Base-by-base conservation (phyloP, 306 rosid species). In the Abrus pulchellus region DNA sequence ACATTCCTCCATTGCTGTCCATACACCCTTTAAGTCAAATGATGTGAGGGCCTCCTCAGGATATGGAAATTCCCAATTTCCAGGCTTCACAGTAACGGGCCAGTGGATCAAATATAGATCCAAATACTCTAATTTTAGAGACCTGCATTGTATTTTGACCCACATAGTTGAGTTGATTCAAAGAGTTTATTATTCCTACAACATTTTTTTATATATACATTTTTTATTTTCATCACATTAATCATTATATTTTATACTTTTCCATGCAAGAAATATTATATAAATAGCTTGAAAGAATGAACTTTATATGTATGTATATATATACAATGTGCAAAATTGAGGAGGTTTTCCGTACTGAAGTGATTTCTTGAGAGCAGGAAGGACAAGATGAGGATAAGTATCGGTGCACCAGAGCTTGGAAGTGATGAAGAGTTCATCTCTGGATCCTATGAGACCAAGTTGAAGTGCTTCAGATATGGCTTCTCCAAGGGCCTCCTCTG, bases 1-100 rank as follows among this genome's bases (percentile, higher is more conserved):
- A 47, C 92, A 87, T 49, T 85, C 88, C 80, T 92, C 92, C 92
- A 92, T 92, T 77, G 62, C 80, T 54, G 82, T 85, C 97, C 94
- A 92, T 4, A 90, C 91, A 1, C 82, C 85, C 49, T 83, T 59
- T 27, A 90, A 12, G 71, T 92, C 91, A 28, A 92, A 77, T 9
- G 80, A 52, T 1, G 67, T 20, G 4, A 74, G 1, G 0, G 45
- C 34, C 0, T 79, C 86, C 13, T 84, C 49, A 8, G 20, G 80
- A 43, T 11, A 50, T 2, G 88, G 87, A 0, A 36, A 0, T 3
- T 44, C 8, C 56, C 33, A 53, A 5, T 1, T 4, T 40, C 66
- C 79, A 41, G 67, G 66, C 32, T 80, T 71, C 27, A 73, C 59
- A 74, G 78, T 41, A 11, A 81, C 32, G 33, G 86, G 88, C 78